Evolutionary conservation across 352 stramenopile species (phyloP).

Genomic region (Thraustochytrium sp.): DNA sequence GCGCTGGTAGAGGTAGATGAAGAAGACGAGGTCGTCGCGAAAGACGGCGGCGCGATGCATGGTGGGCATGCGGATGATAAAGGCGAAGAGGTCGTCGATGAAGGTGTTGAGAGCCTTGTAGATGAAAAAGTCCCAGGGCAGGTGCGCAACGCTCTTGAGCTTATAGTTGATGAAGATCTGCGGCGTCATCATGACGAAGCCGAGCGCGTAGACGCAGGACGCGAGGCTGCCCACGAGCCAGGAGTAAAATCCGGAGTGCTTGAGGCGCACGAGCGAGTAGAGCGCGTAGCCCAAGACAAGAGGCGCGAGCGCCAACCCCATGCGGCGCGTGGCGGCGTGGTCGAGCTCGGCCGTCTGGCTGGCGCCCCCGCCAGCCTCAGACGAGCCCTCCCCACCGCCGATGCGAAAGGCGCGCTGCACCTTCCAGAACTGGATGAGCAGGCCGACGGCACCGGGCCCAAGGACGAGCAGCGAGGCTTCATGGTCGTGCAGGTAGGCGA

Average conservation of each 20-base stretch:
- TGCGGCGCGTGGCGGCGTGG: conserved; percentile 61
- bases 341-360: conserved; percentile 51
- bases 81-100: conserved; percentile 94
- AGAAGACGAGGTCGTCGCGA: conserved; percentile 98
- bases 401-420: conserved; percentile 13
- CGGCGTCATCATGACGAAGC: conserved; percentile 98
- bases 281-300: conserved; percentile 85
- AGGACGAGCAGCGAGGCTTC: conserved; percentile 41
- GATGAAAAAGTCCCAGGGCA: conserved; percentile 93
- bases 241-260: conserved; percentile 93
- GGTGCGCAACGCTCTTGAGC: conserved; percentile 82
- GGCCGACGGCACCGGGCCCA: background rate
- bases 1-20: conserved; percentile 98
- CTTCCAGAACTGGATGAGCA: conserved; percentile 42
- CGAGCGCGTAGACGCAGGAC: conserved; percentile 96
- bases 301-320: conserved; percentile 63
- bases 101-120: conserved; percentile 98
- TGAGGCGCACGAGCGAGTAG: conserved; percentile 84
- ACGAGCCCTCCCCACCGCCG: background rate
- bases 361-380: background rate
- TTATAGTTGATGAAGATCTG: conserved; percentile 98
- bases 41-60: conserved; percentile 97
- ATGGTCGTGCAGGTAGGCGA: conserved; percentile 31
- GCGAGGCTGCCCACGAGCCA: conserved; percentile 93
- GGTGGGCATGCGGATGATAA: conserved; percentile 95